Evolutionary conservation across 2,329 filamentous ascomycete species (phyloP), one percentile per base, ranked within the genome.

Genomic region (Alternaria alternata): DNA sequence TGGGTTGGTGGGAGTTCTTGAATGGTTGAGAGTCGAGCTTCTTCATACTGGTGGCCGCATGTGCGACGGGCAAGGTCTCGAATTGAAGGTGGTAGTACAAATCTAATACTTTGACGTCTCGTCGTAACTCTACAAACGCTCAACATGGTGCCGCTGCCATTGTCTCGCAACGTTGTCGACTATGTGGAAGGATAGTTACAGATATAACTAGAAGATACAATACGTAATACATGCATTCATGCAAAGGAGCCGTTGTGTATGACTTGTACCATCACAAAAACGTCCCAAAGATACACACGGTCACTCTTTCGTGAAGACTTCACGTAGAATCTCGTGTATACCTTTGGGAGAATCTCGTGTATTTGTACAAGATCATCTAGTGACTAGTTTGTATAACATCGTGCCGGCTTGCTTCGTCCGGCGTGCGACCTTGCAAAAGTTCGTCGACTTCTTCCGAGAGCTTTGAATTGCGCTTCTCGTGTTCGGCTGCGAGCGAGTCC

Each of bases 1-100:
- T 73, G 41, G 51, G 48, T 71, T 54, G 70, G 68, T 26, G 69
- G 69, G 6, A 62, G 51, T 47, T 51, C 41, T 36, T 36, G 32
- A 36, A 16, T 36, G 14, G 14, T 32, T 36, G 32, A 16, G 12
- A 32, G 11, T 47, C 26, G 11, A 18, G 26, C 26, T 47, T 14
- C 44, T 46, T 30, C 44, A n/a, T 30, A 14, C 11, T 48, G 8
- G 20, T 32, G 20, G 18, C 8, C 30, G 46, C 46, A 32, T 3
- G 30, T 24, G 7, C 46, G 6, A 36, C 46, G 1, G 32, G 24
- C n/a, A 30, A 3, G 30, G 46, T 30, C 3, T 48, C 18, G 4
- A 38, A 3, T 18, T n/a, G 32, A 9, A 14, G 14, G 32, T 63
- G 7, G 18, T 59, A 18, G n/a, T 59, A 66, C 48, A 63, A 1